Conservation (phyloP, 2,329 filamentous ascomycete genomes). For the Colletotrichum sp. region DNA sequence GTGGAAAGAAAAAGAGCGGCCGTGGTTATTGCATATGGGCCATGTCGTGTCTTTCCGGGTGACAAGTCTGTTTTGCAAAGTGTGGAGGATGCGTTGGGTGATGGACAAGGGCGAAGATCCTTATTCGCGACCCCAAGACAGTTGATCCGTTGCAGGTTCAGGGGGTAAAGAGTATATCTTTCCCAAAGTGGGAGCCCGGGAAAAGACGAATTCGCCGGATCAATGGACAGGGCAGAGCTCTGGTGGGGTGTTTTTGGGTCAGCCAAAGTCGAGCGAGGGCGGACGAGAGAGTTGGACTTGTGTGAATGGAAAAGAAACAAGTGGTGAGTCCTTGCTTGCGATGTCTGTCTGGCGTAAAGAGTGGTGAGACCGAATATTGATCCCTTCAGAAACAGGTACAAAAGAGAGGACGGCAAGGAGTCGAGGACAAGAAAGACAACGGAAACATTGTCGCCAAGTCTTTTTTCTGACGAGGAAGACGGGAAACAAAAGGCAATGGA, state of each 20-base stretch:
- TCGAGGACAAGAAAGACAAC: neutral
- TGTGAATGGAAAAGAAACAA: constrained; percentile 13
- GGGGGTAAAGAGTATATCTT: neutral
- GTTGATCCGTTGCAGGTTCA: constrained; percentile 13
- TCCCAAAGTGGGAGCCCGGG: constrained; percentile 8
- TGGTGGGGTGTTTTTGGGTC: constrained; percentile 6
- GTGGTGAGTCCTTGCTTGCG: constrained; percentile 1
- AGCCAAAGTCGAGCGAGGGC: neutral
- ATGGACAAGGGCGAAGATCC: constrained; percentile 21
- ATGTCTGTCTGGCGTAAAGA: constrained; percentile 8
- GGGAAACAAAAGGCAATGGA: constrained; percentile 11
- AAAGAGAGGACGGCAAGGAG: constrained; percentile 8
- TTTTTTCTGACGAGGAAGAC: neutral
- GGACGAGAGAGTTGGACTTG: neutral
- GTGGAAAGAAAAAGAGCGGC: constrained; percentile 6
- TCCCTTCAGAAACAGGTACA: constrained; percentile 12
- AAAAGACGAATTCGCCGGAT: neutral
- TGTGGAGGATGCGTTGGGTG: constrained; percentile 9
- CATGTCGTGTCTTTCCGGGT: constrained; percentile 18
- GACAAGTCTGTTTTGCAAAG: constrained; percentile 1
- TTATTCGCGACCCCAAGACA: constrained; percentile 22
- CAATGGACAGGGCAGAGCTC: neutral
- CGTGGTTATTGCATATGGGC: constrained; percentile 18
- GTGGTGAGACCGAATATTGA: constrained; percentile 9
- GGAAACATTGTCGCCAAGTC: neutral